Base-by-base conservation (phyloP, 2,329 filamentous ascomycete genomes). In the Dactylellina cionopaga region DNA sequence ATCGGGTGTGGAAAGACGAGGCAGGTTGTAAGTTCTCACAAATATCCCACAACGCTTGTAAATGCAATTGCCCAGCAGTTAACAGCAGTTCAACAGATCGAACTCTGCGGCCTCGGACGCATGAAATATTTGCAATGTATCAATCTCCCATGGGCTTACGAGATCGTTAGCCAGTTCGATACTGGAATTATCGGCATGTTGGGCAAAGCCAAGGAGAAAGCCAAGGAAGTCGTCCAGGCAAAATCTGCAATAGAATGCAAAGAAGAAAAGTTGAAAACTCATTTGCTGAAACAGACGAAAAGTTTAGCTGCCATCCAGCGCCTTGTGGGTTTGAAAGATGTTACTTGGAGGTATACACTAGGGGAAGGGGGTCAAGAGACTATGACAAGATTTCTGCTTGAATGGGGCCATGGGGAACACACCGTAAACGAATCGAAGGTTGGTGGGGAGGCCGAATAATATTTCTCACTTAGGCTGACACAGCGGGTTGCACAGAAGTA, bases 181-280 rank as follows among this genome's bases (percentile, higher is more conserved):
- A 24, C 31, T 3, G 27, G 35, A 6, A 11, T 71, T 13, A 27
- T 55, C 25, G 46, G 68, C 13, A 46, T 72, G 1, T 60, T 47
- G 51, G 54, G 37, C 51, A 72, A 72, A 51, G 52, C 58, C n/a
- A 64, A 64, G 24, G 59, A 72, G 7, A 64, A 41, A 17, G 58
- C 59, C 31, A 59, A 49, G 22, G 58, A 63, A 25, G 51, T 64
- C 19, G 58, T 72, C 31, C 44, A 39, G 13, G 51, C 58, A 35
- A 64, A 39, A 37, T 46, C 35, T 5, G 22, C n/a, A 4, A 11
- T 13, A 10, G 44, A 64, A 6, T 22, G 22, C 27, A 64, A 47
- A 35, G 33, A 64, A 5, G 51, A 54, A 19, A 58, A 49, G 33
- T 10, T 64, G 2, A 64, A 59, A 47, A 29, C 39, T 2, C 33